A percentile compares a stretch with the other conserved stretches of the same genome.
Evolutionary conservation across 768 basidiomycete species (phyloP).

Genomic region (Lentinula detonsa): DNA sequence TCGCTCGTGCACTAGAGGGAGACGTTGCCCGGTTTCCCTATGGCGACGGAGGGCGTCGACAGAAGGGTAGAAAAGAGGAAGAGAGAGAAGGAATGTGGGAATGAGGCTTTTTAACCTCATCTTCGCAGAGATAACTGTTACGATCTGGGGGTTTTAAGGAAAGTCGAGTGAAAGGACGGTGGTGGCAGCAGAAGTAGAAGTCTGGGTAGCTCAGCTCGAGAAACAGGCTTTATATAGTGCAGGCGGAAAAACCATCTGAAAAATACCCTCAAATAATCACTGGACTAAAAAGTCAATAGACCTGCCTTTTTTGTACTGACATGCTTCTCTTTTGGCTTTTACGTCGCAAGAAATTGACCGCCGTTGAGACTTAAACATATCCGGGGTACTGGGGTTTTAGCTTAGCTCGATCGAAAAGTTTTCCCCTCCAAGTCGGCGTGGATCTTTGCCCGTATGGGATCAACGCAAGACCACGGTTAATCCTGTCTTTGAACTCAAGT

Average conservation of each 20-base stretch:
- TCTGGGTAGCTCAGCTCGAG: neutral
- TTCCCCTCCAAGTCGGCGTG: too few species aligned
- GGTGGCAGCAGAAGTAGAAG: neutral
- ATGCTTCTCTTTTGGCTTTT: neutral
- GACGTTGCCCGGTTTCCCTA: neutral
- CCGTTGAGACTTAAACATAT: neutral
- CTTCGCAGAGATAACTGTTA: neutral
- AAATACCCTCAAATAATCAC: neutral
- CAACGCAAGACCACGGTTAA: too few species aligned
- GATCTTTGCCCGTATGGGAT: too few species aligned
- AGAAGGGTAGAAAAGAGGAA: neutral
- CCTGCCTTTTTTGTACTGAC: neutral
- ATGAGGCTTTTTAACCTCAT: constrained; percentile 4
- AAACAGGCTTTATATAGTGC: neutral
- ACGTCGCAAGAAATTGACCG: neutral
- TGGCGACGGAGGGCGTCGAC: neutral
- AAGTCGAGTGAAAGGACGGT: neutral
- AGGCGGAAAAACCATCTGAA: neutral
- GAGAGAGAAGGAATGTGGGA: constrained; percentile 6
- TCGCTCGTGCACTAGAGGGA: neutral
- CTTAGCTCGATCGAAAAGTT: too few species aligned
- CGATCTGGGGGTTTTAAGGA: neutral
- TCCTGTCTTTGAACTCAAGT: too few species aligned
- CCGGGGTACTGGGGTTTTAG: neutral
- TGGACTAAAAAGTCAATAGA: neutral